A percentile compares a stretch with the other conserved stretches of the same genome.
Conservation (phyloP, 345 rosid species). For the Lagerstroemia speciosa region DNA sequence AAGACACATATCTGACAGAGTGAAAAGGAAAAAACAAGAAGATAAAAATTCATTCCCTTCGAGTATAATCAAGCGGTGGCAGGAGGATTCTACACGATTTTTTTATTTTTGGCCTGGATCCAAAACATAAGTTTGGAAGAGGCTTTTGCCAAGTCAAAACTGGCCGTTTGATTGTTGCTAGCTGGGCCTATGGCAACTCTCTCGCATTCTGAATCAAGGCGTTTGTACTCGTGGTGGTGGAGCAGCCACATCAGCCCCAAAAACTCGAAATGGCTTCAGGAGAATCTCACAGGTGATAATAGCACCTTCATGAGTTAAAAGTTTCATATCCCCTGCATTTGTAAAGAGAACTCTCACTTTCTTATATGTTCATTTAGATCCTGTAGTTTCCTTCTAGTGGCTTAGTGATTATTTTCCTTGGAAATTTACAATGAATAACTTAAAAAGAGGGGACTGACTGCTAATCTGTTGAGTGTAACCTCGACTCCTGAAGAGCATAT, state of each 20-base stretch:
- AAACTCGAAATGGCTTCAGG: slow-evolving; percentile 99
- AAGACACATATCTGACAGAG: not conserved
- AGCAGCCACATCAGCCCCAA: slow-evolving; percentile 90
- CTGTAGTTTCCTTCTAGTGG: not conserved
- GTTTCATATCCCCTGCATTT: not conserved
- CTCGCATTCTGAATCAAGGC: slow-evolving; percentile 50
- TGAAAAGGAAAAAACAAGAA: too few relatives aligned
- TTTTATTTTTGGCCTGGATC: slow-evolving; percentile 69
- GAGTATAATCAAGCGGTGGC: not conserved
- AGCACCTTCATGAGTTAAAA: slow-evolving; percentile 2
- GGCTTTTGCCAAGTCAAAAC: slow-evolving; percentile 54
- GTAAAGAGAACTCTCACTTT: not conserved
- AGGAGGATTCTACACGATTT: slow-evolving; percentile 4
- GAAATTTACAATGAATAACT: not conserved
- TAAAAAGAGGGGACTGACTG: not conserved
- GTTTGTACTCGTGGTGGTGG: slow-evolving; percentile 98
- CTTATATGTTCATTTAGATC: not conserved
- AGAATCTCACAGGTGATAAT: slow-evolving; percentile 79
- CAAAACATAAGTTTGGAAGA: slow-evolving; percentile 33
- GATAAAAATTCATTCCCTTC: not conserved
- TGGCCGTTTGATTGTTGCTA: slow-evolving; percentile 31
- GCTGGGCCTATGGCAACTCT: slow-evolving; percentile 67
- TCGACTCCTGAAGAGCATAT: not conserved
- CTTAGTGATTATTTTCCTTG: not conserved
- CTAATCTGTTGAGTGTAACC: not conserved